phyloP scores from a whole-genome alignment of 2,329 filamentous ascomycete genomes.

The Plectosphaerella cucumerina region DNA sequence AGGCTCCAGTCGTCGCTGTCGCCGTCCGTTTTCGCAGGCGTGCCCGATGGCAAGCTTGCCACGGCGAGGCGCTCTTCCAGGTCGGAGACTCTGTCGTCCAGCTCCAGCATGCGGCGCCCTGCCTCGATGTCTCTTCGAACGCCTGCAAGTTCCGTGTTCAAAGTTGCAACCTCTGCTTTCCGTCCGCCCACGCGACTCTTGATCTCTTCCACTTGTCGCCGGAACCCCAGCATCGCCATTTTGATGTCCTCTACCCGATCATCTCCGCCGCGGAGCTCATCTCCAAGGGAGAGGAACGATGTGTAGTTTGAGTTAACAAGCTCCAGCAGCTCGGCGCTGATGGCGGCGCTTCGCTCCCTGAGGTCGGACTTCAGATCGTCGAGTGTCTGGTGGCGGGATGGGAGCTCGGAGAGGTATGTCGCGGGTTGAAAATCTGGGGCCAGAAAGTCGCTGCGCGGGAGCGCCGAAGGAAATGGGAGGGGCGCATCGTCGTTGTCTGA shows the following conservation, averaged over 20 bases:
- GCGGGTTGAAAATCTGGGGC: constrained; percentile 72
- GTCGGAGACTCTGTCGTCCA: constrained; percentile 57
- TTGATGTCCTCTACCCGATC: constrained; percentile 88
- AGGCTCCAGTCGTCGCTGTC: constrained; percentile 28
- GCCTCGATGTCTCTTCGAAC: constrained; percentile 60
- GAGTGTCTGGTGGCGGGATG: constrained; percentile 89
- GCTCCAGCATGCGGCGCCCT: constrained; percentile 60
- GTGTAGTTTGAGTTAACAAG: constrained; percentile 95
- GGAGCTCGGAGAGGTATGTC: constrained; percentile 73
- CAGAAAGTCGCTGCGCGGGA: constrained; percentile 81
- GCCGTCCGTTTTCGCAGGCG: constrained; percentile 22
- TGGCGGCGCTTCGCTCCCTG: constrained; percentile 70
- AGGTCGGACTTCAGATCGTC: constrained; percentile 88
- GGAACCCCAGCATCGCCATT: constrained; percentile 81
- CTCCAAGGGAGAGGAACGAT: constrained; percentile 80
- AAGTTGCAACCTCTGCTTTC: constrained; percentile 55
- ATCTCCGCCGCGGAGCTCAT: constrained; percentile 78
- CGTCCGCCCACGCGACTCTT: constrained; percentile 60
- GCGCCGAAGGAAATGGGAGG: constrained; percentile 82
- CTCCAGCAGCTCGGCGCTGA: constrained; percentile 85
- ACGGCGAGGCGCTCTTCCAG: constrained; percentile 63
- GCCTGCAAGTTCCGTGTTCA: constrained; percentile 64
- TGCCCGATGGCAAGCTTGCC: constrained; percentile 27
- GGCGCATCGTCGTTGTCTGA: constrained; percentile 57
- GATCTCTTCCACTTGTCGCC: constrained; percentile 74